Percentiles rank a stretch among this genome's conserved stretches.
These are phyloP conservation scores for Clavulina sp. DNA, from an alignment of 768 basidiomycete species.

Conservation along the genomic window DNA sequence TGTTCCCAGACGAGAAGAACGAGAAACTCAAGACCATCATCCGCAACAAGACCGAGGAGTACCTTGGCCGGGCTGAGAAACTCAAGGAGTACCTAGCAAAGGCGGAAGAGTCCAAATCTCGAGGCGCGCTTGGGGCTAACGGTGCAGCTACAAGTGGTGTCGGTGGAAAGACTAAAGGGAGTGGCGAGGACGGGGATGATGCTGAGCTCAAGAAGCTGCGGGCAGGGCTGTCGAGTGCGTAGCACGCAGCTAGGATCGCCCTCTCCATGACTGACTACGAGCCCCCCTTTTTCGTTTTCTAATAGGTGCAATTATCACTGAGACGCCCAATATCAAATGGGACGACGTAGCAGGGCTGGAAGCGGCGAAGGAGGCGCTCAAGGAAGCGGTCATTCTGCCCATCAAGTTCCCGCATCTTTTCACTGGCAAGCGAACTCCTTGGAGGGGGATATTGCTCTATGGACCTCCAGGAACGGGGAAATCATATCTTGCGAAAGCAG, in stretches of 20 bases:
- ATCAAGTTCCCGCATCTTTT: constrained; percentile 99
- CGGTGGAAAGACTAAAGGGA: constrained; percentile 20
- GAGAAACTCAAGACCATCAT: constrained; percentile 79
- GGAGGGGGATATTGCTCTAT: constrained; percentile 90
- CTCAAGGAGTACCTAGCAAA: constrained; percentile 68
- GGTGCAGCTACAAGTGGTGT: constrained; percentile 27
- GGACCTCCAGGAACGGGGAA: constrained; percentile 98
- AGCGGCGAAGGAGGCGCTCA: constrained; percentile 84
- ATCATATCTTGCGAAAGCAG: constrained; percentile 91
- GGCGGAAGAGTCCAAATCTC: constrained; percentile 43
- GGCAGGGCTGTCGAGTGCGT: constrained; percentile 51
- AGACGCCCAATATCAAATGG: constrained; percentile 94
- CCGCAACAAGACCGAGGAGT: constrained; percentile 75
- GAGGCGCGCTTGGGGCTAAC: constrained; percentile 29
- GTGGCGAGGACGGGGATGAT: constrained; percentile 58
- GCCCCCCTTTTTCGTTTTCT: not conserved
- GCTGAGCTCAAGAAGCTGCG: constrained; percentile 92
- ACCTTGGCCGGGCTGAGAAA: constrained; percentile 79
- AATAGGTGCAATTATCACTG: constrained; percentile 66
- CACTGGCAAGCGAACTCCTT: constrained; percentile 94
- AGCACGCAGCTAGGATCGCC: not conserved
- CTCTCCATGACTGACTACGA: not conserved
- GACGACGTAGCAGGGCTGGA: constrained; percentile 97
- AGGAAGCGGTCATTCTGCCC: constrained; percentile 97
- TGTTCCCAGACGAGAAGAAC: constrained; percentile 75